A percentile compares a stretch with the other conserved stretches of the same genome.
Conservation (phyloP, 1,284 basidiomycete species). For the Sporisorium sorghi region DNA sequence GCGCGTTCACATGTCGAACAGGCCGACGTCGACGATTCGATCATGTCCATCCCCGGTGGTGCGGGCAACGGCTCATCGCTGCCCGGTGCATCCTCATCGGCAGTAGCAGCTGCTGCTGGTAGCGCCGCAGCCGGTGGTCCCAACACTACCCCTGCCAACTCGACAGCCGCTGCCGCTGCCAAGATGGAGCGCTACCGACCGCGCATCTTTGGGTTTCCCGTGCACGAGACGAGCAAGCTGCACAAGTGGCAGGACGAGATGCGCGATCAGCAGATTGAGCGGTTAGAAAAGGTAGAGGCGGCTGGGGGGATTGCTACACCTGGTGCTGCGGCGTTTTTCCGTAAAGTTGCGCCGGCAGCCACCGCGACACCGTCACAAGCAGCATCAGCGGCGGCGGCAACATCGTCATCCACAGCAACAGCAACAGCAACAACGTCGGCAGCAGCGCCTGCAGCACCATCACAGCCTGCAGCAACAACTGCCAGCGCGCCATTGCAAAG, state of each 20-base stretch:
- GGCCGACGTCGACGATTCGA: constrained; percentile 48
- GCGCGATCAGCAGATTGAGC: constrained; percentile 57
- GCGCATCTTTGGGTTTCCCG: constrained; percentile 68
- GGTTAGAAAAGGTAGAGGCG: constrained; percentile 51
- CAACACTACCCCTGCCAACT: constrained; percentile 16
- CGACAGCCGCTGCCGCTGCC: constrained; percentile 46
- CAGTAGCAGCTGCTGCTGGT: constrained; percentile 16
- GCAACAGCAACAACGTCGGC: constrained; percentile 8
- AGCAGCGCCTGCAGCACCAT: constrained; percentile 7
- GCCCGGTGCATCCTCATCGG: constrained; percentile 11
- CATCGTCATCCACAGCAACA: constrained; percentile 1
- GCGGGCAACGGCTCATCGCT: constrained; percentile 29
- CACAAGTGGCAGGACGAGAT: constrained; percentile 67
- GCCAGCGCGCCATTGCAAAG: constrained; percentile 17
- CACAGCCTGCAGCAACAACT: constrained; percentile 9
- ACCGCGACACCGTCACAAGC: constrained; percentile 3
- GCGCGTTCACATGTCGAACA: constrained; percentile 72
- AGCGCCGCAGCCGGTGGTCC: constrained; percentile 11
- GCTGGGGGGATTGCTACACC: constrained; percentile 45
- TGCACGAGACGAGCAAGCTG: constrained; percentile 65
- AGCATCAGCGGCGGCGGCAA: not conserved
- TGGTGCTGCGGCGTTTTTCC: constrained; percentile 43
- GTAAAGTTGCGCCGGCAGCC: constrained; percentile 12
- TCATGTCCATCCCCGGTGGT: constrained; percentile 34
- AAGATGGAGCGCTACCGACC: constrained; percentile 66